These are phyloP conservation scores for Collybiopsis luxurians DNA, from an alignment of 768 basidiomycete species.

Conservation along the genomic window DNA sequence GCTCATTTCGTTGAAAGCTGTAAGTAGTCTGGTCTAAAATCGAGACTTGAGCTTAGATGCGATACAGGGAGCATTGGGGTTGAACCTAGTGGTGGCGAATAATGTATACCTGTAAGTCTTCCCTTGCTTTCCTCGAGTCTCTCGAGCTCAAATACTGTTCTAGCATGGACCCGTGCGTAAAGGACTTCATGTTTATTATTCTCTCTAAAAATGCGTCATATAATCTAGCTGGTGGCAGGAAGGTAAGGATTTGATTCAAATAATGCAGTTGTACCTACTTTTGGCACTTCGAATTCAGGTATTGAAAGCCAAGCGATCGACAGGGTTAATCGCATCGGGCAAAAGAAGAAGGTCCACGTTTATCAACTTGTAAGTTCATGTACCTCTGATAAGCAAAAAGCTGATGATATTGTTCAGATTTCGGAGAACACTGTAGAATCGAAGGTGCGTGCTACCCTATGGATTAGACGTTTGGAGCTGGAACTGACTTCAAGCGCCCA, in stretches of 20 bases:
- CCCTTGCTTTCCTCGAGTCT: not conserved
- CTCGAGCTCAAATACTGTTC: slow-evolving; percentile 9
- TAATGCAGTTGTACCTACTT: too few species aligned
- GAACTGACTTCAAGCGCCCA: not conserved
- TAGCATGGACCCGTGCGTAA: slow-evolving; percentile 77
- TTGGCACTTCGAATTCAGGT: slow-evolving; percentile 54
- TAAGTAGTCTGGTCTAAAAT: slow-evolving; percentile 20
- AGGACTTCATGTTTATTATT: too few species aligned
- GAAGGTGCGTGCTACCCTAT: slow-evolving; percentile 45
- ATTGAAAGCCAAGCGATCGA: slow-evolving; percentile 86
- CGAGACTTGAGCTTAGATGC: not conserved
- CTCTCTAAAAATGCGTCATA: too few species aligned
- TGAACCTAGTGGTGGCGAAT: slow-evolving; percentile 74
- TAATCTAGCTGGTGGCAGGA: slow-evolving; percentile 82
- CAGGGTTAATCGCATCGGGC: slow-evolving; percentile 81
- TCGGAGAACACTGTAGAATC: slow-evolving; percentile 88
- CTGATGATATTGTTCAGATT: slow-evolving; percentile 33
- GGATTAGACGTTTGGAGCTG: not conserved
- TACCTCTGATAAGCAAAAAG: too few species aligned
- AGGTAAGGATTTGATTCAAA: not conserved
- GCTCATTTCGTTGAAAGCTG: slow-evolving; percentile 83
- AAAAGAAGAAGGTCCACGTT: slow-evolving; percentile 78
- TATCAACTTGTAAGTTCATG: slow-evolving; percentile 56
- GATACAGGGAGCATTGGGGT: slow-evolving; percentile 71
- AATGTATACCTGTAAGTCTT: slow-evolving; percentile 73